Evolutionary conservation across 169 alveolate genomes (phyloP).

Genomic region (Perkinsus chesapeaki): DNA sequence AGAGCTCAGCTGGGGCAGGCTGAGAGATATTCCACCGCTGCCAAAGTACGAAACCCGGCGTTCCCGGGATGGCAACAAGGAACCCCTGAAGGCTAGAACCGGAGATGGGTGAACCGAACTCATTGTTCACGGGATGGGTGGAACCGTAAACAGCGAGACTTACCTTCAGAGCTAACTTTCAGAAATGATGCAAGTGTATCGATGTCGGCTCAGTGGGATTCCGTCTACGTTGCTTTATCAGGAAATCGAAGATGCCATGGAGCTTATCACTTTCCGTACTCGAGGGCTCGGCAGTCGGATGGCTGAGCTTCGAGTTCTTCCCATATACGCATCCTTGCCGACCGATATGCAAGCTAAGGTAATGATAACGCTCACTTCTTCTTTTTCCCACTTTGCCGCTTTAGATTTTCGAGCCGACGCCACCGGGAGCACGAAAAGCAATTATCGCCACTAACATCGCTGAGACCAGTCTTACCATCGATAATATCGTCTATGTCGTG

Average conservation of each 20-base stretch:
- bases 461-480: conserved; percentile 98
- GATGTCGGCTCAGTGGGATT: too few relatives aligned
- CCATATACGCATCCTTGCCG: conserved; percentile 96
- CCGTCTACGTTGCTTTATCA: background rate
- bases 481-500: conserved; percentile 93
- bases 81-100: too few relatives aligned
- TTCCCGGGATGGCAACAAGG: too few relatives aligned
- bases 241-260: conserved; percentile 47
- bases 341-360: conserved; percentile 96
- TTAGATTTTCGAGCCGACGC: conserved; percentile 40
- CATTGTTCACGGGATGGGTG: too few relatives aligned
- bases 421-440: conserved; percentile 88
- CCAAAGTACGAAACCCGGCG: too few relatives aligned
- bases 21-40: too few relatives aligned
- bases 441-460: conserved; percentile 97
- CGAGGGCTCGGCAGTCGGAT: conserved; percentile 83
- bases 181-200: too few relatives aligned
- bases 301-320: conserved; percentile 87
- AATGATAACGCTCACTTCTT: conserved; percentile 56
- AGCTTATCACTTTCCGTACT: conserved; percentile 42
- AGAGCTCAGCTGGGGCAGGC: too few relatives aligned
- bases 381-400: background rate
- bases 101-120: too few relatives aligned
- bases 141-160: too few relatives aligned
- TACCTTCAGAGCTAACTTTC: too few relatives aligned